A percentile compares a stretch with the other conserved stretches of the same genome.
Conservation (phyloP, 192 early-diverging fungal species). For the Allomyces macrogynus region DNA sequence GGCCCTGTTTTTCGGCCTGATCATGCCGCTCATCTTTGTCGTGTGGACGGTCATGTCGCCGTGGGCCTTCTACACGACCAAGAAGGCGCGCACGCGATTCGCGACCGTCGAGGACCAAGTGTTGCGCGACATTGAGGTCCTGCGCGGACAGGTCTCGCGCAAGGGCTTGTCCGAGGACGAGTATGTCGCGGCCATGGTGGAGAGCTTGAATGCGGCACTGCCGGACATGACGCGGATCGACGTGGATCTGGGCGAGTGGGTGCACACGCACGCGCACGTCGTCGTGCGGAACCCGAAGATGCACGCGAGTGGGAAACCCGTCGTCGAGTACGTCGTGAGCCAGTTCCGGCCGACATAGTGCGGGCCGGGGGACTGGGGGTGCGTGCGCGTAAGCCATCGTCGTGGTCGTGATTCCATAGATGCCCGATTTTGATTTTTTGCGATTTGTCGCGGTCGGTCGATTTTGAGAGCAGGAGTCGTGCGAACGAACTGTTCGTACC, state of each 20-base stretch:
- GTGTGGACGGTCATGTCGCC: neutral
- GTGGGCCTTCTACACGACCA: neutral
- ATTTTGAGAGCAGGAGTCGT: too few relatives aligned
- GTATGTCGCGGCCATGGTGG: neutral
- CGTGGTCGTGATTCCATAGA: too few relatives aligned
- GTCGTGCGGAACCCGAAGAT: neutral
- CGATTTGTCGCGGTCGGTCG: too few relatives aligned
- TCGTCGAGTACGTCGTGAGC: neutral
- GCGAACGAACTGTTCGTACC: too few relatives aligned
- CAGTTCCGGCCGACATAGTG: neutral
- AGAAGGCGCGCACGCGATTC: neutral
- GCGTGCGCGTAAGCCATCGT: too few relatives aligned
- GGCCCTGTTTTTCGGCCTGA: neutral
- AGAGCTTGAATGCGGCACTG: neutral
- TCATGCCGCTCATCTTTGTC: neutral
- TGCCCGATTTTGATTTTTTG: too few relatives aligned
- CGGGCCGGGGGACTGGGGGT: too few relatives aligned
- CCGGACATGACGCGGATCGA: neutral
- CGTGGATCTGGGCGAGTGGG: neutral
- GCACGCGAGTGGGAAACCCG: neutral
- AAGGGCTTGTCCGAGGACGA: neutral
- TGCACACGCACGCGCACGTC: neutral
- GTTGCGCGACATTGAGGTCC: neutral
- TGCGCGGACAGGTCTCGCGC: neutral
- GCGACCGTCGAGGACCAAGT: neutral